Base-by-base conservation (phyloP, 805 yeast genomes). In the Saccharomycopsis synnaedendra region DNA sequence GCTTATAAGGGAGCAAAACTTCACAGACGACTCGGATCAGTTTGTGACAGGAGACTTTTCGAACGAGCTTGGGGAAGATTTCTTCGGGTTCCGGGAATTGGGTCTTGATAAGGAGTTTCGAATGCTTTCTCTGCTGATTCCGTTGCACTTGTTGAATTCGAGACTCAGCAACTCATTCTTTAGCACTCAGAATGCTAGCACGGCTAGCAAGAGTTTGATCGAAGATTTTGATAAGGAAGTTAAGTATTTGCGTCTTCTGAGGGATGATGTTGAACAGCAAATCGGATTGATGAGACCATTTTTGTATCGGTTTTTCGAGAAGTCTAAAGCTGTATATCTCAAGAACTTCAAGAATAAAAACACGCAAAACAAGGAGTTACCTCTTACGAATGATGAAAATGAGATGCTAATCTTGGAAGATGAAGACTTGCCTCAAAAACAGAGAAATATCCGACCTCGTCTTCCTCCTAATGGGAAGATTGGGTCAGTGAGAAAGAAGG, bases 11-110 rank as follows among this genome's bases (percentile, higher is more conserved):
- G 97, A 89, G 58, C 73, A 75, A 46, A 83, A 79, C 54, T 93
- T 93, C 62, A 78, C 69, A 37, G 98, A 94, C 60, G 85, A 87
- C 58, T 83, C 95, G 57, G 97, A 93, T 54, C 96, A 90, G 63
- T 93, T 89, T 60, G 65, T 90, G 55, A 84, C 93, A 32, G 99
- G 99, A 49, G 97, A 89, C 58, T 93, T 93, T 62, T 83, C 96
- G 1, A 82, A 77, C 57, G 96, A 89, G 52, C 67, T 93, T 37
- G 98, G 97, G 5, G 98, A 90, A 57, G 99, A 93, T 65, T 93
- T 89, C 72, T 94, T 94, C 67, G 99, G 99, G 0, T 94, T 93
- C 70, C 84, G 76, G 60, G 97, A 90, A 55, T 69, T 93, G 43
- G 98, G 98, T 0, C 67, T 93, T 46, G 97, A 90, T 58, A 85